Evolutionary conservation across 2,329 filamentous ascomycete genomes (phyloP), one percentile per base, ranked within the genome.

Genomic region (Xylaria sp.): DNA sequence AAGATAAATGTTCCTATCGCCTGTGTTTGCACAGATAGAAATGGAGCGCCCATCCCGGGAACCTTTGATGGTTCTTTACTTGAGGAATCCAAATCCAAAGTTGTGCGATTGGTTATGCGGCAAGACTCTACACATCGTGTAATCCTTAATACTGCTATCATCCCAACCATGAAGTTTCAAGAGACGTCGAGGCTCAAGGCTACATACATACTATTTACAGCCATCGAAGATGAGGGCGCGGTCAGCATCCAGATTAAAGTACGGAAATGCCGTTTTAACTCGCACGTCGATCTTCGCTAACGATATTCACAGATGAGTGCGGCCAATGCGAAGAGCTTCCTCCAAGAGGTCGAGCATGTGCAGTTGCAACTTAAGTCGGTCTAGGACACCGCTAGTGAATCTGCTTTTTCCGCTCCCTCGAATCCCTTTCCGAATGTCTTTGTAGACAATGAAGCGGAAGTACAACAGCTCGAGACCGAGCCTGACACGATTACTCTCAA

Each of bases 91-190:
- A 82, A 83, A 20, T 80, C 83, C 61, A 86, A 86, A 72, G 83
- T 88, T 66, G 86, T 91, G 28, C 91, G 95, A 51, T 88, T 98
- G 73, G 88, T 98, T 70, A 94, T 98, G 90, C 91, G 95, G 20
- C 94, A 97, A 73, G 94, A 98, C 76, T 94, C 94, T 69, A 96
- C 93, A 0, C 90, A 94, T 76, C 89, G 94, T 25, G 90, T 98
- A 63, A 90, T 97, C 70, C 84, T 98, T 60, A 98, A 98, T 81
- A 93, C 92, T 0, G 89, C 90, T 0, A 86, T 98, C 68, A 88
- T 94, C 68, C 91, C 92, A 66, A 88, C 90, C 5, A 92, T 97
- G 87, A 89, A 89, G 54, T 93, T 97, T 76, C 91, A 94, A 69
- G 89, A 94, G 61, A 92, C 91, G 75, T 90, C 93, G 36, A 89